Evolutionary conservation across 305 asterid genomes (phyloP).

Genomic region (Ajuga reptans): DNA sequence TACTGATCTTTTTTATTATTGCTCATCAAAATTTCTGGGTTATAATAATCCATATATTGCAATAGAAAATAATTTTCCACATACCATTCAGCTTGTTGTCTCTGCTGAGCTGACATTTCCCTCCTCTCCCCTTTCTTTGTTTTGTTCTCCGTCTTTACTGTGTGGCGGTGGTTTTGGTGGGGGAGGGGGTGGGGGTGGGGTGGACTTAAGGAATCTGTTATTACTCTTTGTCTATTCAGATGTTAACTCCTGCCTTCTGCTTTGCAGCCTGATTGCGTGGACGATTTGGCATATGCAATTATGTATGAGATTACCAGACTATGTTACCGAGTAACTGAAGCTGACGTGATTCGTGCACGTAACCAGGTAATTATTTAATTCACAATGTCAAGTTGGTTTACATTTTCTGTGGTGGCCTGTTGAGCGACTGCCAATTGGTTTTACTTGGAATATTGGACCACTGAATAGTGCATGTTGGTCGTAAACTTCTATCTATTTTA

Average conservation of each 20-base stretch:
- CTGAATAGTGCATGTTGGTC: not conserved
- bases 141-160: not conserved
- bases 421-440: not conserved
- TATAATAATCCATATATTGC: not conserved
- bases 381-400: not conserved
- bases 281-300: conserved; percentile 72
- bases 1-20: not conserved
- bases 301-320: conserved; percentile 70
- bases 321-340: conserved; percentile 73
- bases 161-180: too few relatives aligned
- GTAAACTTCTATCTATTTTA: not conserved
- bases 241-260: conserved; percentile 4
- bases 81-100: not conserved
- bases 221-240: not conserved
- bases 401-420: not conserved
- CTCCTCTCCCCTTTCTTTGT: not conserved
- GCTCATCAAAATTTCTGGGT: not conserved
- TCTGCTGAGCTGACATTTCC: not conserved
- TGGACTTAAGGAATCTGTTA: not conserved
- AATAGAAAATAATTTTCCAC: not conserved
- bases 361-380: conserved; percentile 53
- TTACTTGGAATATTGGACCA: not conserved
- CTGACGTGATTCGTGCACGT: conserved; percentile 81
- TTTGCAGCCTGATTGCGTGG: conserved; percentile 81
- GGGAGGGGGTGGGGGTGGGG: not conserved